These are phyloP conservation scores for Aspergillus amoenus DNA, from an alignment of 2,329 filamentous ascomycete species.

Conservation along the genomic window DNA sequence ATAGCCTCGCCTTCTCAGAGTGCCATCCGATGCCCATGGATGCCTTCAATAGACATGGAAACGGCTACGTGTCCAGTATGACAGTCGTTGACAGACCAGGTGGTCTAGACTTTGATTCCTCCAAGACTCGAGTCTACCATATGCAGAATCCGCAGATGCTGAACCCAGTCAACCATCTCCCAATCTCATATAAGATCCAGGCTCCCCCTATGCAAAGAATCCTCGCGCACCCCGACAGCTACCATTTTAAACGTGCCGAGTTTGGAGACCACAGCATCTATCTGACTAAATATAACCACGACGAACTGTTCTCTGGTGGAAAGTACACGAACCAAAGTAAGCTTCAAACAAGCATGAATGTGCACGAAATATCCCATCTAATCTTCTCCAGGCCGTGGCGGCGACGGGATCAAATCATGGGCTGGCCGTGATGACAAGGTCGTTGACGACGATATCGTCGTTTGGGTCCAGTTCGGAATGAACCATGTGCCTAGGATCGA, in stretches of 20 bases:
- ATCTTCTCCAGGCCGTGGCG: no score
- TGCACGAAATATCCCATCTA: no score
- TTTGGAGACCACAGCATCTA: background rate
- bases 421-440: no score
- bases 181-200: constrained; percentile 17
- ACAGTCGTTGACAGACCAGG: background rate
- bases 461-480: no score
- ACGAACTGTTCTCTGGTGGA: constrained; percentile 46
- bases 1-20: background rate
- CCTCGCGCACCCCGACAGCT: background rate
- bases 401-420: no score
- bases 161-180: background rate
- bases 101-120: background rate
- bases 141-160: background rate
- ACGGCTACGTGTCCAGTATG: background rate
- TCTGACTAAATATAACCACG: constrained; percentile 30
- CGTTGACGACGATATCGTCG: no score
- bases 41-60: background rate
- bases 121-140: background rate
- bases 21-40: background rate
- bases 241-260: background rate
- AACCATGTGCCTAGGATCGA: no score
- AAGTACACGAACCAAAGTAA: background rate
- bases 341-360: no score
- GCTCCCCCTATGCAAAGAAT: background rate